phyloP scores from a whole-genome alignment of 208 protist genomes.

The Wallacemonas sp. region DNA sequence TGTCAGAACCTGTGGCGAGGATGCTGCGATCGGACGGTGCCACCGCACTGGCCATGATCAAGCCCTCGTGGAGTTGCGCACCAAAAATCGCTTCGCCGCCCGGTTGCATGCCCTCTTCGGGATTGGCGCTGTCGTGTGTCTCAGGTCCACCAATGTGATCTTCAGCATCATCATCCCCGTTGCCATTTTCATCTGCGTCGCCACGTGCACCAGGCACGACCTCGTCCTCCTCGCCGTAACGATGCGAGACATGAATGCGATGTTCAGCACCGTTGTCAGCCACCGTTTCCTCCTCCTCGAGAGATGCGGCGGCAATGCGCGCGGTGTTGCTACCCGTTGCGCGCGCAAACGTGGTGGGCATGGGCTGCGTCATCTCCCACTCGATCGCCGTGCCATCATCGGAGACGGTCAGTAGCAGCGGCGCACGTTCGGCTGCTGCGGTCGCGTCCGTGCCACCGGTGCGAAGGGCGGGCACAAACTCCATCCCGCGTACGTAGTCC shows the following conservation, averaged over 20 bases:
- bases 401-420: constrained; percentile 65
- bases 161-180: constrained; percentile 1
- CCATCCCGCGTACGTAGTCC: constrained; percentile 84
- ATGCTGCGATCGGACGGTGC: constrained; percentile 32
- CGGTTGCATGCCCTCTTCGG: constrained; percentile 1
- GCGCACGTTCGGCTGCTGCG: not conserved
- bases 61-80: constrained; percentile 74
- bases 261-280: too few relatives aligned
- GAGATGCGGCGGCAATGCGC: not conserved
- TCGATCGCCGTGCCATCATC: constrained; percentile 84
- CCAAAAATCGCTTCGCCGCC: constrained; percentile 53
- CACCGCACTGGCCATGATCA: constrained; percentile 79
- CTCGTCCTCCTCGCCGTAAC: not conserved
- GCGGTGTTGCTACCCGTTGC: not conserved
- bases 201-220: not conserved
- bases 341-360: too few relatives aligned
- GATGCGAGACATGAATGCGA: not conserved
- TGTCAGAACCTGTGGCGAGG: constrained; percentile 74
- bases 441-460: not conserved
- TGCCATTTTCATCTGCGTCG: not conserved
- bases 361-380: too few relatives aligned
- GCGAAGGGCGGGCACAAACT: constrained; percentile 35
- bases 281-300: too few relatives aligned
- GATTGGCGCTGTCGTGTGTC: not conserved
- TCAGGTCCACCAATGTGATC: not conserved